phyloP scores from a whole-genome alignment of 495 filamentous ascomycete species.

The Bombardia bombarda region DNA sequence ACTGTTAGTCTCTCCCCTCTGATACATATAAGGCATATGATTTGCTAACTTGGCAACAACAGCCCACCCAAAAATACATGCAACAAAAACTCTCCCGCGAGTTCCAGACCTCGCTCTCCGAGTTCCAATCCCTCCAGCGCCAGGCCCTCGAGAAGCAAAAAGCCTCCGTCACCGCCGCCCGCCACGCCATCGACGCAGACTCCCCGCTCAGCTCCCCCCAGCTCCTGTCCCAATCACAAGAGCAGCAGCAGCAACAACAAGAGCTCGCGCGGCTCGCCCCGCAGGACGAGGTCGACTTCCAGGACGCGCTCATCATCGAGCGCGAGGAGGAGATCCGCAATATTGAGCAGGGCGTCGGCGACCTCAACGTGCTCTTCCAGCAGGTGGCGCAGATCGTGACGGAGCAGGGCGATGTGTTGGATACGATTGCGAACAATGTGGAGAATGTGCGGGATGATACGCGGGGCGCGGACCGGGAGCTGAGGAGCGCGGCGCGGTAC shows the following conservation, averaged over 20 bases:
- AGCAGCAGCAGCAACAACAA: conserved; percentile 62
- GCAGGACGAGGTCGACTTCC: conserved; percentile 96
- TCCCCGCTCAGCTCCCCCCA: no score
- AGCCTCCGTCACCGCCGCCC: conserved; percentile 71
- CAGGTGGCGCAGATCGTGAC: conserved; percentile 94
- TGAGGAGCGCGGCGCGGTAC: conserved; percentile 74
- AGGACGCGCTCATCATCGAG: conserved; percentile 90
- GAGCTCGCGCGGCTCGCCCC: conserved; percentile 74
- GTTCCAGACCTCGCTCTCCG: conserved; percentile 75
- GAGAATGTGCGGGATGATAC: conserved; percentile 72
- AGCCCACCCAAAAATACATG: conserved; percentile 84
- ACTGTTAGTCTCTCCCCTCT: conserved; percentile 51
- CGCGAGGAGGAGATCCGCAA: conserved; percentile 93
- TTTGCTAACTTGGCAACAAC: conserved; percentile 14
- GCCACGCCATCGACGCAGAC: conserved; percentile 50
- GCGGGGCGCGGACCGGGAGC: conserved; percentile 73
- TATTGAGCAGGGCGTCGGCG: conserved; percentile 91
- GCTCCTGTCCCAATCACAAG: conserved; percentile 30
- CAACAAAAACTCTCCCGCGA: conserved; percentile 91
- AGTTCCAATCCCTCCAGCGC: conserved; percentile 87
- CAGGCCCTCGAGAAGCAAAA: conserved; percentile 87
- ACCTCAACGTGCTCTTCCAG: conserved; percentile 91
- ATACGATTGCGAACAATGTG: conserved; percentile 84
- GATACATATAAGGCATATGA: neutral
- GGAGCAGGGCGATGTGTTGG: conserved; percentile 84